These are phyloP conservation scores for Sistotremastrum niveocremeum DNA, from an alignment of 768 basidiomycete species.

Conservation along the genomic window DNA sequence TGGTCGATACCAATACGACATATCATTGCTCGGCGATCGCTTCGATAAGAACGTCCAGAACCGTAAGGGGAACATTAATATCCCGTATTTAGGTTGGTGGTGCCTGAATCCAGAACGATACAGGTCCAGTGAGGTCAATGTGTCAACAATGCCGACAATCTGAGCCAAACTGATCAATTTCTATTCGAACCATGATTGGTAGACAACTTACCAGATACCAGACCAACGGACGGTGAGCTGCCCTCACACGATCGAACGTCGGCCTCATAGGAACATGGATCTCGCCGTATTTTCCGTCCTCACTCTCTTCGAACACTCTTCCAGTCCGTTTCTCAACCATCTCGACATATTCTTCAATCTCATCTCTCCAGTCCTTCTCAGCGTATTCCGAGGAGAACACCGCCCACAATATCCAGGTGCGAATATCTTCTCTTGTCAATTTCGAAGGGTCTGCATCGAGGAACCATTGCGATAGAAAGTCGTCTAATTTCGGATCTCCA, in stretches of 20 bases:
- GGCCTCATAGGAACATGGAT: conserved; percentile 24
- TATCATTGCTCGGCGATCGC: conserved; percentile 17
- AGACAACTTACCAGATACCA: conserved; percentile 43
- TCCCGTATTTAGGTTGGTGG: conserved; percentile 24
- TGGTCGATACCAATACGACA: conserved; percentile 36
- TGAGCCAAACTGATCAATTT: conserved; percentile 9
- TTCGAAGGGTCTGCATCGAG: conserved; percentile 14
- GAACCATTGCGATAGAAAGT: conserved; percentile 43
- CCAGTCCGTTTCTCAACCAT: conserved; percentile 29
- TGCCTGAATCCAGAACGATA: conserved; percentile 38
- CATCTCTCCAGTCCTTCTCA: conserved; percentile 32
- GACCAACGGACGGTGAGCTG: conserved; percentile 42
- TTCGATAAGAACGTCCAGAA: conserved; percentile 31
- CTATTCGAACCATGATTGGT: too few species aligned
- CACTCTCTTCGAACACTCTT: conserved; percentile 26
- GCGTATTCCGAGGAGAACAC: conserved; percentile 33
- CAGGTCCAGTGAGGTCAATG: conserved; percentile 26
- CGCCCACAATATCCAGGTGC: conserved; percentile 56
- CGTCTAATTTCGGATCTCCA: conserved; percentile 7
- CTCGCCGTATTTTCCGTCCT: conserved; percentile 22
- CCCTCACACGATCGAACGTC: conserved; percentile 43
- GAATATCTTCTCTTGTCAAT: conserved; percentile 33
- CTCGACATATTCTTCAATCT: conserved; percentile 34
- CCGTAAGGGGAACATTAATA: conserved; percentile 40
- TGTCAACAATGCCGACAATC: conserved; percentile 43